Evolutionary conservation across 352 stramenopile genomes (phyloP).

Genomic region (Pythium guiyangense): DNA sequence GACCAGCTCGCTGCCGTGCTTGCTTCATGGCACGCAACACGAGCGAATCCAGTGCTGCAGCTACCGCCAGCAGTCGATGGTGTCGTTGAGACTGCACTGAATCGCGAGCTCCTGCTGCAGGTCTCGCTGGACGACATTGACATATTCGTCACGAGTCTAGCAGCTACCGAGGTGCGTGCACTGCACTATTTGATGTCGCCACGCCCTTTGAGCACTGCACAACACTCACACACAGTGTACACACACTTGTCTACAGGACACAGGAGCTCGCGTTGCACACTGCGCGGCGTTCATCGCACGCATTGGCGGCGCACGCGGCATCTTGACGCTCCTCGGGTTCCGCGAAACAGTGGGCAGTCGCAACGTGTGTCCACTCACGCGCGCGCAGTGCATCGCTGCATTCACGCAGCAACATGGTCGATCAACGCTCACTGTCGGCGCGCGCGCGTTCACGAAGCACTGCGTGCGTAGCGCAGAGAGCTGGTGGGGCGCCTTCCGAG

Average conservation of each 20-base stretch:
- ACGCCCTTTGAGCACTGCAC: neutral
- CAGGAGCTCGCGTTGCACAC: neutral
- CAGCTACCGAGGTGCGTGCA: neutral
- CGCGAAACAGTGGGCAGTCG: slow-evolving; percentile 56
- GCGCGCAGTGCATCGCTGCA: slow-evolving; percentile 42
- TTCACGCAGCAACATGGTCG: slow-evolving; percentile 38
- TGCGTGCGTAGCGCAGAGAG: slow-evolving; percentile 55
- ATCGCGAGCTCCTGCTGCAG: slow-evolving; percentile 23
- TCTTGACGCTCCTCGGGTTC: slow-evolving; percentile 66
- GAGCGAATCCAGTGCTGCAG: slow-evolving; percentile 27
- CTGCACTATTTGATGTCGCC: neutral
- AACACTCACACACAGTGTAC: neutral
- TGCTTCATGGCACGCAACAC: slow-evolving; percentile 25
- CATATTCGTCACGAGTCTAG: slow-evolving; percentile 16
- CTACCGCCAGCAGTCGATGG: slow-evolving; percentile 24
- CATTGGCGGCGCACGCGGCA: slow-evolving; percentile 47
- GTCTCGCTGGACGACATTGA: slow-evolving; percentile 17
- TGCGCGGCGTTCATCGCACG: slow-evolving; percentile 24
- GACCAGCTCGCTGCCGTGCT: slow-evolving; percentile 44
- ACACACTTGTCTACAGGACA: neutral
- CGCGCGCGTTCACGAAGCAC: slow-evolving; percentile 76
- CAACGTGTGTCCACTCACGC: slow-evolving; percentile 43
- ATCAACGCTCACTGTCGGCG: slow-evolving; percentile 65
- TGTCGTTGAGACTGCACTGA: slow-evolving; percentile 27
- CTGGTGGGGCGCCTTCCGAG: slow-evolving; percentile 60